Evolutionary conservation across 805 yeast genomes (phyloP), one percentile per base, ranked within the genome.

Genomic region (Yarrowia sp.): DNA sequence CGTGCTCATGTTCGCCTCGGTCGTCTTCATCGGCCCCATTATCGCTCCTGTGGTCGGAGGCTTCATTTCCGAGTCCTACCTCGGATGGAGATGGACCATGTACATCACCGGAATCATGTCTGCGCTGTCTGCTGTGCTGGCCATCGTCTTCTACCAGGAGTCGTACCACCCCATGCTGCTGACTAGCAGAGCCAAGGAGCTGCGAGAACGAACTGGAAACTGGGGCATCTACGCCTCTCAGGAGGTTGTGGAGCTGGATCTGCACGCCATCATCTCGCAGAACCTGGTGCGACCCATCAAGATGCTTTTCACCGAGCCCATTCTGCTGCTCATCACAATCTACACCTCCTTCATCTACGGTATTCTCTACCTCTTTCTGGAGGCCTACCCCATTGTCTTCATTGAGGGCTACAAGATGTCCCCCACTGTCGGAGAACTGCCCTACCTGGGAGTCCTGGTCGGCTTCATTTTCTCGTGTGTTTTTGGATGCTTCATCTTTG

Each of bases 1-100:
- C 32, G 80, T 90, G 70, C 79, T 87, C 10, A 68, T 87, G 17
- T 92, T 91, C 70, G 80, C 90, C 1, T 81, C 89, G 78, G 84
- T 87, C 51, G 90, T 90, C 36, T 88, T 89, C 69, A 79, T 81
- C 38, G 95, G 96, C 66, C 97, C 97, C 21, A 81, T 90, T 78
- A 65, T 88, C 38, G 93, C 93, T 0, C 97, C 97, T 17, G 85
- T 92, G 66, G 83, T 84, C 54, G 90, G 92, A 66, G 86, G 87
- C 0, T 89, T 86, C 74, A 84, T 87, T 48, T 81, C 80, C n/a
- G 73, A 76, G 54, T 81, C 84, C 65, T 78, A 81, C 64, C 77
- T 91, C 46, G 90, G 91, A 17, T 90, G 96, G 95, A 81, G 96
- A 72, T 90, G 96, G 96, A 82, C 89, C n/a, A 81, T 79, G 67